Base-by-base conservation (phyloP, 164 flowering plant genomes). In the Cinnamomum chago region DNA sequence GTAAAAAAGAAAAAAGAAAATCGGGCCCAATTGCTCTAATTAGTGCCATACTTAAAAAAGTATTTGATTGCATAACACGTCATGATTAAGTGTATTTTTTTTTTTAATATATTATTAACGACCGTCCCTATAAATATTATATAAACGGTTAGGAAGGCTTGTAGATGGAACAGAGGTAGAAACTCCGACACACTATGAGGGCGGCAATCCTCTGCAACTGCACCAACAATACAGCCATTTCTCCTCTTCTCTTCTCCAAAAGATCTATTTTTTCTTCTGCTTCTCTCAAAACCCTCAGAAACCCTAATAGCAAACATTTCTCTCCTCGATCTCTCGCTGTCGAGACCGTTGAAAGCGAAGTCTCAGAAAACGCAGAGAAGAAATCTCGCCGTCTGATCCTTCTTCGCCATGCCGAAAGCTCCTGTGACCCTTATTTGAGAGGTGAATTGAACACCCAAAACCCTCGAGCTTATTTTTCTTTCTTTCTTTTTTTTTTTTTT, bases 321-420 rank as follows among this genome's bases (percentile, higher is more conserved):
- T 55, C 62, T n/a, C 7, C 77, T 65, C 72, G 75, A 20, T 82
- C 83, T 40, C 75, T 82, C 23, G 68, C 71, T 3, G 75, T 64
- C 35, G 79, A 76, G 75, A 62, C 81, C 13, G 74, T 51, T 52
- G 76, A 81, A 51, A 77, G 69, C 66, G 68, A 79, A 70, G 68
- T 66, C 25, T 28, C 77, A 1, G 80, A 67, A 62, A 83, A 73
- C 13, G 52, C 78, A 13, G 65, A 80, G 33, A 74, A 83, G 25
- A 6, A 50, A 7, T 25, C 86, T 78, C 94, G 94, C 65, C 94
- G 97, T 47, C 86, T 92, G 65, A 86, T 92, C 76, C 85, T 92
- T 47, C 97, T 92, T 72, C 92, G 97, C 50, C 94, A 92, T 33
- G 97, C 94, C 10, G 67, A 84, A 62, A 92, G 97, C 68, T 89